A percentile compares a stretch with the other conserved stretches of the same genome.
Conservation (phyloP, 345 rosid species). For the Nasturtium officinale region DNA sequence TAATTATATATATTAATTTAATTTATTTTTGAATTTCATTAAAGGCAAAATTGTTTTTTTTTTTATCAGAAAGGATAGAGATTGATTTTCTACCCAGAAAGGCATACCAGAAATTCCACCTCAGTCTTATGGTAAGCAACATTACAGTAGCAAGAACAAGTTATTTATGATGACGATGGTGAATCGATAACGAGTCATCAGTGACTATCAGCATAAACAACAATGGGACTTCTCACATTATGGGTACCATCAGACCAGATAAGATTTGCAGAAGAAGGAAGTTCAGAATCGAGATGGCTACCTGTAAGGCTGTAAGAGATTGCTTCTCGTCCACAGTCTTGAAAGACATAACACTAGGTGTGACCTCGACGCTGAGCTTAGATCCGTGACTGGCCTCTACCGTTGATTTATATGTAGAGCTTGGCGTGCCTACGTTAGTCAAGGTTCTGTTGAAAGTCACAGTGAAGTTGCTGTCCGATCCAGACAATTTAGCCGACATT, state of each 20-base stretch:
- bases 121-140: too few relatives aligned
- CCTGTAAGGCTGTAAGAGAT: conserved; percentile 45
- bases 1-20: too few relatives aligned
- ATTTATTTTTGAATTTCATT: too few relatives aligned
- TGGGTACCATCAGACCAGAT: conserved; percentile 45
- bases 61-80: too few relatives aligned
- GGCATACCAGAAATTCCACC: too few relatives aligned
- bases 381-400: not conserved
- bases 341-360: conserved; percentile 50
- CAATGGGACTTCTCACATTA: conserved; percentile 41
- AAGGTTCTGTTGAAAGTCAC: conserved; percentile 50
- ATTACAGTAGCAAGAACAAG: too few relatives aligned
- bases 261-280: conserved; percentile 21
- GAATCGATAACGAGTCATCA: too few relatives aligned
- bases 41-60: too few relatives aligned
- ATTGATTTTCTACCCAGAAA: too few relatives aligned
- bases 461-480: conserved; percentile 8
- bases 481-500: not conserved
- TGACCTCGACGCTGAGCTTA: conserved; percentile 38
- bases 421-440: conserved; percentile 55
- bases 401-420: conserved; percentile 49
- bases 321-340: conserved; percentile 45
- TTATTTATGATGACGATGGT: too few relatives aligned
- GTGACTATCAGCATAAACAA: not conserved
- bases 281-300: too few relatives aligned